Conservation (phyloP, 768 basidiomycete genomes). For the Auricularia sp. region DNA sequence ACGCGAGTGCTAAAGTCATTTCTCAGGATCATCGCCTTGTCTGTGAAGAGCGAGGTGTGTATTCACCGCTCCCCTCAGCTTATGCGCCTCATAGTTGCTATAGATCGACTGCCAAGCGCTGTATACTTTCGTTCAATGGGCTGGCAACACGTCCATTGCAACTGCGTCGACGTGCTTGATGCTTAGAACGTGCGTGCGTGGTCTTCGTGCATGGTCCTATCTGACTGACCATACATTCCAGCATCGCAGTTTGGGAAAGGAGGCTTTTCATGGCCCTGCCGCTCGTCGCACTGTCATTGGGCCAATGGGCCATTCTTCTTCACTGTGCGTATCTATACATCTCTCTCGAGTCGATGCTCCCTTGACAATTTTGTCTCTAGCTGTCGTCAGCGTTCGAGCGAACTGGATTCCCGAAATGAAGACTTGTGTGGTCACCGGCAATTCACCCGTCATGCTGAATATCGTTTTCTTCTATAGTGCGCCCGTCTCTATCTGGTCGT, state of each 20-base stretch:
- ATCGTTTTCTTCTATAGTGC: slow-evolving; percentile 51
- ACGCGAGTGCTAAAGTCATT: slow-evolving; percentile 3
- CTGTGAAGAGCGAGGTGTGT: slow-evolving; percentile 38
- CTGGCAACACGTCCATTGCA: slow-evolving; percentile 58
- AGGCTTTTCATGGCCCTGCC: slow-evolving; percentile 41
- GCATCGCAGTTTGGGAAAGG: slow-evolving; percentile 64
- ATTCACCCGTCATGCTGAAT: slow-evolving; percentile 49
- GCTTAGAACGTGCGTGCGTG: slow-evolving; percentile 45
- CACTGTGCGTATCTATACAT: slow-evolving; percentile 35
- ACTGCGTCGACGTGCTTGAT: slow-evolving; percentile 64
- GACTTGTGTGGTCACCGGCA: slow-evolving; percentile 45
- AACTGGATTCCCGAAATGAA: slow-evolving; percentile 36
- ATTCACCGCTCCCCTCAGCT: not conserved
- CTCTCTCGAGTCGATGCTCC: not conserved
- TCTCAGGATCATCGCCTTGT: slow-evolving; percentile 43
- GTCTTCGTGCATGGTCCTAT: not conserved
- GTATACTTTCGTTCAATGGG: slow-evolving; percentile 58
- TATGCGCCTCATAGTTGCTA: slow-evolving; percentile 15
- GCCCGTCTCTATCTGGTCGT: not conserved
- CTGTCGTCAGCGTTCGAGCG: slow-evolving; percentile 46
- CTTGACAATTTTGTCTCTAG: slow-evolving; percentile 18
- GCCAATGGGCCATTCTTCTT: slow-evolving; percentile 61
- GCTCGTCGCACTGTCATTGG: slow-evolving; percentile 47
- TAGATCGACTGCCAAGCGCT: slow-evolving; percentile 54
- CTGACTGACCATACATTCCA: slow-evolving; percentile 15